Base-by-base conservation (phyloP, 148 eudicot genomes). In the Rhododendron mucronatum region DNA sequence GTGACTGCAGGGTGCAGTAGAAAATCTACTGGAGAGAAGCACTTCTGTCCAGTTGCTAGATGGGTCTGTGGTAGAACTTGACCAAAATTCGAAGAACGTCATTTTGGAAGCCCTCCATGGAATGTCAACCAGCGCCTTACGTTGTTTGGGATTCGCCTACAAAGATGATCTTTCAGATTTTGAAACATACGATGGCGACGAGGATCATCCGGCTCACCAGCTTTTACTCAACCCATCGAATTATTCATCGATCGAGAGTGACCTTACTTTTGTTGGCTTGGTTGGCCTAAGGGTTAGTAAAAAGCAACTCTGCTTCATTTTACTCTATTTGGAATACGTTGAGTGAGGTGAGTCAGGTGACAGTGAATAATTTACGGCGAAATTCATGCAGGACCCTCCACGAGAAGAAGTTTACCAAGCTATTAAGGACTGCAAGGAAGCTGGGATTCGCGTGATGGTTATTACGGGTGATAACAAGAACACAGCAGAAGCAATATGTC, bases 401-500 rank as follows among this genome's bases (percentile, higher is more conserved):
- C 89, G 94, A 15, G 81, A 88, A 85, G 94, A 92, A 87, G 94
- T 92, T 71, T 88, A 85, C 48, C 87, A 86, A 87, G 92, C 94
- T 35, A 90, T 92, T 86, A 88, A 88, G 85, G 92, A 92, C 84
- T 92, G 94, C 86, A 89, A 88, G 84, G 92, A 88, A 20, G 94
- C 94, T 74, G 91, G 94, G 33, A 92, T 92, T 53, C 86, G 87
- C 15, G 94, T 92, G 76, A 92, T 92, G 90, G 94, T 92, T 20
- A 92, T 92, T 48, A 89, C 94, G 4, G 93, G 93, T 15, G 93
- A 91, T 78, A 87, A 91, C 79, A 90, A 91, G 74, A 84, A 89
- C 37, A 91, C 94, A 55, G 94, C 94, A 47, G 94, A 92, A 87
- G 94, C 94, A 26, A 92, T 92, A 75, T 92, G 94, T 23, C 90